Base-by-base conservation (phyloP, 1,139 yeast species). In the Geotrichum siamense region DNA sequence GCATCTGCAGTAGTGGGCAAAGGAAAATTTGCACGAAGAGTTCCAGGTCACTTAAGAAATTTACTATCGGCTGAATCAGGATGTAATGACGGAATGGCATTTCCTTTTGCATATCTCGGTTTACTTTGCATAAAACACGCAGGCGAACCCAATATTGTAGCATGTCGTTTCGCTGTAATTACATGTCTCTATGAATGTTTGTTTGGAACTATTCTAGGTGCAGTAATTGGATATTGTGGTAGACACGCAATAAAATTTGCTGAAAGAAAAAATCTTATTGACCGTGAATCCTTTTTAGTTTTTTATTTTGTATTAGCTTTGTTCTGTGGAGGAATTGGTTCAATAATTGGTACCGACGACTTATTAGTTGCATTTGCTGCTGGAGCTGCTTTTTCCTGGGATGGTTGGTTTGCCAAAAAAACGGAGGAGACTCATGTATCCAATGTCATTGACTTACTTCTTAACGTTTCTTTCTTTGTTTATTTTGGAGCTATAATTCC, bases 1-100 rank as follows among this genome's bases (percentile, higher is more conserved):
- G 97, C 98, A 0, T 94, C 96, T 31, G 96, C 98, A 0, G 97
- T 91, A 16, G 97, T 91, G 16, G 96, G 97, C 68, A 85, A 85
- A 58, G 97, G 98, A 52, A 87, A 89, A 58, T 91, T 91, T 62
- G 96, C 97, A 13, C 79, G 77, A 60, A 76, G 96, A 52, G 97
- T 91, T 12, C 98, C 98, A 0, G 97, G 97, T 5, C 97, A 91
- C 65, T 74, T 91, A 64, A 73, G 98, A 60, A 89, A 91, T 58
- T 67, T 91, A 42, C 67, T 91, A 36, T 78, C 93, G 25, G 96
- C 97, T 0, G 98, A 91, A 60, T 86, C 96, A 0, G 97, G 95
- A 8, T 89, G 96, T 64, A 91, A 91, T 63, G 98, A 91, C 60
- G 98, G 98, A 44, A 84, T 91, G 93, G 96, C 98, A 0, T 89